Evolutionary conservation across 345 rosid species (phyloP).

Genomic region (Conringia planisiliqua): DNA sequence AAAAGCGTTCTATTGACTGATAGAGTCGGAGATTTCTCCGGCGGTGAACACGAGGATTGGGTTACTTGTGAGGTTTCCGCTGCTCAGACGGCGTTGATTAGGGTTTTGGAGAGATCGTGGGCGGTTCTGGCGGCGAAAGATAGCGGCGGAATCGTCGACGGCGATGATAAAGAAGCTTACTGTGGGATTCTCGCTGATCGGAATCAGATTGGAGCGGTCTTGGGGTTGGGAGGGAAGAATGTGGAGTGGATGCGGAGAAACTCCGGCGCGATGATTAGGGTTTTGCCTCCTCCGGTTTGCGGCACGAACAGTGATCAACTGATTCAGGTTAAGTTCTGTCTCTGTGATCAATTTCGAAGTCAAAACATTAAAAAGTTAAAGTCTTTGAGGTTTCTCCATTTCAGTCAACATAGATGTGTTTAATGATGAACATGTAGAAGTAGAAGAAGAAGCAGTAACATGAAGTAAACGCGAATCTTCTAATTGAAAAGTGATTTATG

Average conservation of each 20-base stretch:
- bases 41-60: constrained; percentile 13
- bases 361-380: not conserved
- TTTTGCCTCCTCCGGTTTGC: constrained; percentile 55
- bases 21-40: constrained; percentile 24
- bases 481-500: not conserved
- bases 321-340: constrained; percentile 46
- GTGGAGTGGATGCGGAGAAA: constrained; percentile 45
- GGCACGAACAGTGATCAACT: constrained; percentile 44
- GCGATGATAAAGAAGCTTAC: constrained; percentile 36
- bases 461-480: not conserved
- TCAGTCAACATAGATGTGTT: not conserved
- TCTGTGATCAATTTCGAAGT: not conserved
- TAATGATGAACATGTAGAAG: not conserved
- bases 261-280: constrained; percentile 53
- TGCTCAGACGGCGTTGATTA: constrained; percentile 58
- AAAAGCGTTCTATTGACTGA: constrained; percentile 30
- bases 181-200: constrained; percentile 57
- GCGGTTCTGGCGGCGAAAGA: constrained; percentile 34
- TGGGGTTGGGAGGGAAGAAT: constrained; percentile 48
- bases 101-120: constrained; percentile 66
- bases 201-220: constrained; percentile 48
- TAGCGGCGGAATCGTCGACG: constrained; percentile 21
- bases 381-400: not conserved
- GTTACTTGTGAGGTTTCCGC: constrained; percentile 42
- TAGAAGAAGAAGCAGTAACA: not conserved